phyloP scores from a whole-genome alignment of 352 stramenopile genomes.

The Phytophthora pinifolia region DNA sequence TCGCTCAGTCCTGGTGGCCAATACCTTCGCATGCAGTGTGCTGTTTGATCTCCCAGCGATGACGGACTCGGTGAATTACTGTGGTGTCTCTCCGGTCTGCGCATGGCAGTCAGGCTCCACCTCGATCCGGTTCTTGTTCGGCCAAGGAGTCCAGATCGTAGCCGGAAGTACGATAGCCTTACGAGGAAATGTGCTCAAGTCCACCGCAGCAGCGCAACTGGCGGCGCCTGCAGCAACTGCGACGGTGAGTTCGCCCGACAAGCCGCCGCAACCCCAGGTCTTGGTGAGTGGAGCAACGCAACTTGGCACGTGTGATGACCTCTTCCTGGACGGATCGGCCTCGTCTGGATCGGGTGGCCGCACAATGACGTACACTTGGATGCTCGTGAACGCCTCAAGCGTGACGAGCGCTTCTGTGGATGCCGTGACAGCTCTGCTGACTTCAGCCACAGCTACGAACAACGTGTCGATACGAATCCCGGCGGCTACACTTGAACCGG shows the following conservation, averaged over 20 bases:
- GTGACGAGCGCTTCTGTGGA: constrained; percentile 22
- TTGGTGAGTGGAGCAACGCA: constrained; percentile 48
- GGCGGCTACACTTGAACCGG: constrained; percentile 36
- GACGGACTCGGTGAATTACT: constrained; percentile 35
- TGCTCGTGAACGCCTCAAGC: constrained; percentile 28
- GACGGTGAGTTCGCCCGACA: constrained; percentile 35
- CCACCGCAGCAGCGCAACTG: constrained; percentile 43
- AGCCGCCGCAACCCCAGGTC: constrained; percentile 42
- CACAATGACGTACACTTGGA: constrained; percentile 56
- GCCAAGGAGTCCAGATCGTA: constrained; percentile 38
- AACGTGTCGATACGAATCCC: constrained; percentile 41
- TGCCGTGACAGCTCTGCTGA: constrained; percentile 27
- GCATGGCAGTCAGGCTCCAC: constrained; percentile 47
- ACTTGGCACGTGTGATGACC: constrained; percentile 57
- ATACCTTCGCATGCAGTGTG: constrained; percentile 46
- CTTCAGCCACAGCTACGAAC: constrained; percentile 29
- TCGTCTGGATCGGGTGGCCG: constrained; percentile 59
- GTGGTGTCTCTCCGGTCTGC: constrained; percentile 37
- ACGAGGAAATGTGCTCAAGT: constrained; percentile 51
- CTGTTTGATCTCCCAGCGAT: constrained; percentile 53
- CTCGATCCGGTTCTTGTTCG: constrained; percentile 55
- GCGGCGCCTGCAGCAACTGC: constrained; percentile 35
- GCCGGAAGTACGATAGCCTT: constrained; percentile 37
- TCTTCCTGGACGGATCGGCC: constrained; percentile 54
- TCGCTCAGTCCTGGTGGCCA: constrained; percentile 25